Evolutionary conservation across 2,329 filamentous ascomycete species (phyloP), one percentile per base, ranked within the genome.

Genomic region (Botrytis deweyae): DNA sequence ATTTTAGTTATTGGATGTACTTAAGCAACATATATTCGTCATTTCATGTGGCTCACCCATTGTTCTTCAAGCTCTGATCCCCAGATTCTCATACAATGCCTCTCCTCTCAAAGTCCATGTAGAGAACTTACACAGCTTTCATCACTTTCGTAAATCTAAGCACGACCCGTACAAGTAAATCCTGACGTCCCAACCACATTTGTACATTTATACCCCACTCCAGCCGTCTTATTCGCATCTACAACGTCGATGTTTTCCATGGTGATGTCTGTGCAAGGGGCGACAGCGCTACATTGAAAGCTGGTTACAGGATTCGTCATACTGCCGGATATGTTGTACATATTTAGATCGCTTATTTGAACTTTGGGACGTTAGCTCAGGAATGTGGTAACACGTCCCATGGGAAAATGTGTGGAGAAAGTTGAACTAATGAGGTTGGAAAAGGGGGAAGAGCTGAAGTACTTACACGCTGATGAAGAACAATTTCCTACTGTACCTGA

Each of bases 401-500:
- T 22, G 4, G n/a, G 40, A 16, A n/a, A 46, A 40, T 18, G 36
- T n/a, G 22, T 10, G n/a, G 22, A 25, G 9, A 63, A 18, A 14
- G 22, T 7, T 40, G 36, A 63, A n/a, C 10, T 29, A 22, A 25
- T 14, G 2, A 9, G 38, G 8, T 16, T 20, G 38, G 33, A 4
- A 4, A 18, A 52, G 22, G 9, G n/a, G 22, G 29, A 10, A 10
- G 14, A 20, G n/a, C 8, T 12, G 12, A n/a, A n/a, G 64, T 52
- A 40, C 58, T 52, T 38, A 71, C 69, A 71, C 20, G 69, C 69
- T 14, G 80, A 82, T 20, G 81, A 83, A 1, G 81, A 83, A 76
- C 83, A 84, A 69, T 84, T 83, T 0, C 83, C 82, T 20, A 75
- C 76, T 6, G 80, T 79, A 4, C 81, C 81, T 4, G 73, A 80